Conservation (phyloP, 306 rosid genomes). For the Cicer cuneatum region DNA sequence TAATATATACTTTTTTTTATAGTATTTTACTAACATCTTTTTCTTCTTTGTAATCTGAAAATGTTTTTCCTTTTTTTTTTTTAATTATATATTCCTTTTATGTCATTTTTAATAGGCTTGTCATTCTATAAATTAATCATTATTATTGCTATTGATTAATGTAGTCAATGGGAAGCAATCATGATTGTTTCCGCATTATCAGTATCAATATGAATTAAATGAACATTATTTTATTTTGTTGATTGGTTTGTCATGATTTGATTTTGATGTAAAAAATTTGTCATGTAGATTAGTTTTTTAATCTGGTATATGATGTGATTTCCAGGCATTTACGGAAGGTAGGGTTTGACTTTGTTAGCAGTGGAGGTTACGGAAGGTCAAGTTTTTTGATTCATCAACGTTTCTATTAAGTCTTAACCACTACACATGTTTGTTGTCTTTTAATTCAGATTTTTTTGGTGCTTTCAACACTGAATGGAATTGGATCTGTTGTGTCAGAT, state of each 20-base stretch:
- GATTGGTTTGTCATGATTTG: background rate
- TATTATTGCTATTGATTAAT: slow-evolving; percentile 29
- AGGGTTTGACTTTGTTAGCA: slow-evolving; percentile 76
- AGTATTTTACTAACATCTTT: slow-evolving; percentile 19
- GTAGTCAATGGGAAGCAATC: slow-evolving; percentile 54
- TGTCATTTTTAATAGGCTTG: slow-evolving; percentile 11
- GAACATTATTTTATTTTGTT: background rate
- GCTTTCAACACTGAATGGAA: slow-evolving; percentile 58
- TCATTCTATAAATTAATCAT: slow-evolving; percentile 46
- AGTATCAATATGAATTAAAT: slow-evolving; percentile 17
- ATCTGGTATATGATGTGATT: slow-evolving; percentile 58
- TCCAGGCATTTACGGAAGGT: slow-evolving; percentile 75
- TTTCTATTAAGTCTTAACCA: slow-evolving; percentile 39
- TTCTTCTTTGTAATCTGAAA: slow-evolving; percentile 13
- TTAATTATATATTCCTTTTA: background rate
- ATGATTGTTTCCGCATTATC: slow-evolving; percentile 54
- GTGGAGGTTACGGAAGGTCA: slow-evolving; percentile 50
- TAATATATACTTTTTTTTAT: slow-evolving; percentile 28
- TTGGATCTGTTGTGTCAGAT: slow-evolving; percentile 48
- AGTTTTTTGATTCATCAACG: slow-evolving; percentile 45
- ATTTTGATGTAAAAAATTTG: slow-evolving; percentile 35
- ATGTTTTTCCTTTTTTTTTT: background rate
- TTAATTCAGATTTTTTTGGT: slow-evolving; percentile 47
- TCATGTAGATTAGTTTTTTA: slow-evolving; percentile 53
- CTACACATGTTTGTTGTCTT: slow-evolving; percentile 47